phyloP scores from a whole-genome alignment of 2,329 filamentous ascomycete species.

The Pestalotiopsis sp. region DNA sequence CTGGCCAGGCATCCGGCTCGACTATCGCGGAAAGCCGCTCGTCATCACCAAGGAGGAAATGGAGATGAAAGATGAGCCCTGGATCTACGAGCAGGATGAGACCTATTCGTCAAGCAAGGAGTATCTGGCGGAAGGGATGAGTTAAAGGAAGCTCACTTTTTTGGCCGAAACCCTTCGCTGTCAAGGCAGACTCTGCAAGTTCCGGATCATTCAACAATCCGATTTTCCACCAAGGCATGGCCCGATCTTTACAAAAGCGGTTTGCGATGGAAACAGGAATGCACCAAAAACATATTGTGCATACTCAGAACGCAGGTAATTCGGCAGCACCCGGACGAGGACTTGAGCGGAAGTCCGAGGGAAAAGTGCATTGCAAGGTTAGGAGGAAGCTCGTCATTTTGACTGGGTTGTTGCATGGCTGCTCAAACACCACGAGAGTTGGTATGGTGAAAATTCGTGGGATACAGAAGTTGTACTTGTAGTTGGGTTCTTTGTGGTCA shows the following conservation, averaged over 20 bases:
- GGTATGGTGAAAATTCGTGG: too few relatives aligned
- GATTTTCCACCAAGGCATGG: background rate
- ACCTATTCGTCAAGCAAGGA: constrained; percentile 16
- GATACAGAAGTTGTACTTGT: too few relatives aligned
- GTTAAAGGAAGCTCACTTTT: background rate
- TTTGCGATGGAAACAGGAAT: background rate
- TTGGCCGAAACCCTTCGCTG: background rate
- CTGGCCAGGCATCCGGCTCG: constrained; percentile 16
- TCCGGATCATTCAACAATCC: background rate
- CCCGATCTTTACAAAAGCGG: background rate
- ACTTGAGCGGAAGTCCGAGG: too few relatives aligned
- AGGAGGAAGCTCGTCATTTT: too few relatives aligned
- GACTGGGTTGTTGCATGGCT: too few relatives aligned
- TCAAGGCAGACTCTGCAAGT: background rate
- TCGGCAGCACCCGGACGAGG: too few relatives aligned
- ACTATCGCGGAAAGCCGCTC: constrained; percentile 15
- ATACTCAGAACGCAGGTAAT: too few relatives aligned
- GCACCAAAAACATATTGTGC: too few relatives aligned
- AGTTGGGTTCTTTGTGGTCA: too few relatives aligned
- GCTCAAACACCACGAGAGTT: too few relatives aligned
- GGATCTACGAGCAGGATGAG: constrained; percentile 16
- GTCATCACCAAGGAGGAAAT: constrained; percentile 16
- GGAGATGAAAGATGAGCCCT: constrained; percentile 18
- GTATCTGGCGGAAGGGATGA: constrained; percentile 15
- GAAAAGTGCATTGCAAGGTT: too few relatives aligned